A percentile compares a stretch with the other conserved stretches of the same genome.
phyloP scores from a whole-genome alignment of 306 rosid genomes.

The Trifolium repens region DNA sequence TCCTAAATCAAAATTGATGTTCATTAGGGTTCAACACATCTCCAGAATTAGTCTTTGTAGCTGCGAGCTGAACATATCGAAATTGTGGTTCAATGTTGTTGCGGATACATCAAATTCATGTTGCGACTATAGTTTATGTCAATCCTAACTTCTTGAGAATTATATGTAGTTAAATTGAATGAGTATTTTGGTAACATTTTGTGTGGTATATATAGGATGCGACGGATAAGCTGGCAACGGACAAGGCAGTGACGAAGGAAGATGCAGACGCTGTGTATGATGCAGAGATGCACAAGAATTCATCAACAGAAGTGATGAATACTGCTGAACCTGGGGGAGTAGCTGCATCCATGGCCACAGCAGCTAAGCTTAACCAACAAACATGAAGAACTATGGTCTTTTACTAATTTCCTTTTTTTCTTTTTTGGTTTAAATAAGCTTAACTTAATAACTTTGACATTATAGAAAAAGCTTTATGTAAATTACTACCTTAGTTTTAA shows the following conservation, averaged over 20 bases:
- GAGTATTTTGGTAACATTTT: neutral
- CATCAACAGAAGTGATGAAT: neutral
- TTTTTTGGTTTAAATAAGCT: neutral
- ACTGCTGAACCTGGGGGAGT: slow-evolving; percentile 36
- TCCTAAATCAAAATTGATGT: no score
- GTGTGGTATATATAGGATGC: slow-evolving; percentile 40
- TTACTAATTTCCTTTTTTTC: neutral
- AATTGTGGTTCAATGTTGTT: no score
- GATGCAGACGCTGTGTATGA: slow-evolving; percentile 48
- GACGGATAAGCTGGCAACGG: slow-evolving; percentile 27
- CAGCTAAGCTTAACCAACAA: slow-evolving; percentile 30
- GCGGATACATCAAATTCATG: no score
- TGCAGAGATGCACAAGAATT: slow-evolving; percentile 37
- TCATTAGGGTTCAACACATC: no score
- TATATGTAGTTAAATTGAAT: neutral
- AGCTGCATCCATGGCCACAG: slow-evolving; percentile 46
- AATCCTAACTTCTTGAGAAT: no score
- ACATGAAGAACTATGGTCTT: neutral
- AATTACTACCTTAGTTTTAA: neutral
- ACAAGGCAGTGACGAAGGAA: slow-evolving; percentile 47
- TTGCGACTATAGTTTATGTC: no score
- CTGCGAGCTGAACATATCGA: no score
- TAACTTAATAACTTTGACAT: neutral
- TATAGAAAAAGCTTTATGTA: neutral
- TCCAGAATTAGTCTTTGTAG: no score